A percentile compares a stretch with the other conserved stretches of the same genome.
These are phyloP conservation scores for Coniochaeta sp. DNA, from an alignment of 2,329 filamentous ascomycete species.

Conservation along the genomic window DNA sequence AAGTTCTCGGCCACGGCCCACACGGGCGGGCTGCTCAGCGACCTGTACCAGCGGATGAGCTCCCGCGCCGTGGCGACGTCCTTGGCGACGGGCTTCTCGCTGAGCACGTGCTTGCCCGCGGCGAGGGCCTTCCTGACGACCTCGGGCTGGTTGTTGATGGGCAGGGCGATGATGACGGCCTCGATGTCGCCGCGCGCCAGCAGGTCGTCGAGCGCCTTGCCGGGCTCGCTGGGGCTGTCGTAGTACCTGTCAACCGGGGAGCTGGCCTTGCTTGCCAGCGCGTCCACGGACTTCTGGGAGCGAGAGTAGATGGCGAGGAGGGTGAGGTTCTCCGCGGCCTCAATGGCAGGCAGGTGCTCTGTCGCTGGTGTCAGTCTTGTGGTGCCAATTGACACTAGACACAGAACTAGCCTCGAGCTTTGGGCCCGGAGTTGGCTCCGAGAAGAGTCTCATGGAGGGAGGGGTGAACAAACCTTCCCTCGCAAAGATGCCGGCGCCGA, in stretches of 20 bases:
- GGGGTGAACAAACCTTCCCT: conserved; percentile 12
- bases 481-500: conserved; percentile 28
- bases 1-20: conserved; percentile 68
- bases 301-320: conserved; percentile 63
- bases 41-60: conserved; percentile 22
- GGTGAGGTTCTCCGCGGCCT: conserved; percentile 37
- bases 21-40: conserved; percentile 23
- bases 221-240: conserved; percentile 37
- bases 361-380: neutral
- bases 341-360: conserved; percentile 47
- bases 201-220: conserved; percentile 41
- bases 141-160: conserved; percentile 52
- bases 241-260: conserved; percentile 45
- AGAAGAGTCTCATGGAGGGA: neutral
- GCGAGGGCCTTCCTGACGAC: conserved; percentile 50
- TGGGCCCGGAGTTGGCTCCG: neutral
- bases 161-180: conserved; percentile 52
- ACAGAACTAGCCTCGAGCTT: neutral
- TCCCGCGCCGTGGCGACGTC: conserved; percentile 28
- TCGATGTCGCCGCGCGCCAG: conserved; percentile 45
- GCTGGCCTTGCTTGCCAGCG: conserved; percentile 22
- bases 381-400: neutral
- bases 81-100: conserved; percentile 62
- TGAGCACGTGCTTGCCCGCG: conserved; percentile 64
- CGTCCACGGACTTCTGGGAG: conserved; percentile 48